A percentile compares a stretch with the other conserved stretches of the same genome.
Conservation (phyloP, 177 flowering plant genomes). For the Tripterygium wilfordii region DNA sequence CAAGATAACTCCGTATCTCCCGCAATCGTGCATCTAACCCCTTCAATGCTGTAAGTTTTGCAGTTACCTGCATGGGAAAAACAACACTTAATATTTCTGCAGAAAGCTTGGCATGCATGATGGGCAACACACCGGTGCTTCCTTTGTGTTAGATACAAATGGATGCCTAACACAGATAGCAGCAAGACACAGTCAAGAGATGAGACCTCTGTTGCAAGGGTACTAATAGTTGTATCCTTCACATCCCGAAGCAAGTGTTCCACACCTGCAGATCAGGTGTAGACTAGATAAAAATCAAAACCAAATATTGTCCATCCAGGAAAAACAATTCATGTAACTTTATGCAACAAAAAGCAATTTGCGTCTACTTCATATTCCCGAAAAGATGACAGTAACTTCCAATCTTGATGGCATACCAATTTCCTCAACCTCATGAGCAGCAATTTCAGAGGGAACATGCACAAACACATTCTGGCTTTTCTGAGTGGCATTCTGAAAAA, state of each 20-base stretch:
- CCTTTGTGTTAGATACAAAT: too few relatives aligned
- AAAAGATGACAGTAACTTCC: too few relatives aligned
- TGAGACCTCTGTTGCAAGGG: slow-evolving; percentile 90
- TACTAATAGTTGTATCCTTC: slow-evolving; percentile 95
- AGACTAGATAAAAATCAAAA: background rate
- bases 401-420: slow-evolving; percentile 77
- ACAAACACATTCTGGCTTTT: slow-evolving; percentile 98
- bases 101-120: too few relatives aligned
- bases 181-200: background rate
- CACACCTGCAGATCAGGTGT: slow-evolving; percentile 45
- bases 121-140: too few relatives aligned
- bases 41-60: slow-evolving; percentile 85
- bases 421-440: slow-evolving; percentile 99
- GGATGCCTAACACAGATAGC: too few relatives aligned
- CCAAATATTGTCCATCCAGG: too few relatives aligned
- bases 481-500: slow-evolving; percentile 90
- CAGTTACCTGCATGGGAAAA: slow-evolving; percentile 72
- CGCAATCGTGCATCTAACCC: slow-evolving; percentile 85
- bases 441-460: slow-evolving; percentile 93
- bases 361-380: background rate
- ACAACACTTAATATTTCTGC: too few relatives aligned
- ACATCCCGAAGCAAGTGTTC: slow-evolving; percentile 98
- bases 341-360: too few relatives aligned
- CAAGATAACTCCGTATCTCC: slow-evolving; percentile 84
- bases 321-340: too few relatives aligned